phyloP scores from a whole-genome alignment of 495 filamentous ascomycete species.

The Trichocladium uniseriatum region DNA sequence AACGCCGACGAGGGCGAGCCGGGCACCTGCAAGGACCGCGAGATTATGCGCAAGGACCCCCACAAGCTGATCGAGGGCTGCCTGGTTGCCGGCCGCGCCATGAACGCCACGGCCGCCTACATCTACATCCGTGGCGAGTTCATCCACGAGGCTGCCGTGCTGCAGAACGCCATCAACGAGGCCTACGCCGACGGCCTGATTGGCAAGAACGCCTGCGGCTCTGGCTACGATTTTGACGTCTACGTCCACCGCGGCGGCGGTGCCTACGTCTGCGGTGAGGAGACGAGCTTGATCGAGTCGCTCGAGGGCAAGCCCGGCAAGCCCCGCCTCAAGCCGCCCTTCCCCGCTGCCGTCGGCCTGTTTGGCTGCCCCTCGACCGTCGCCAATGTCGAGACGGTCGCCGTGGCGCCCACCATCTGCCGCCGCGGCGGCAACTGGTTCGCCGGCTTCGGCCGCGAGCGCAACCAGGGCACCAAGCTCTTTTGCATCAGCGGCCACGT shows the following conservation, averaged over 20 bases:
- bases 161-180: conserved; percentile 94
- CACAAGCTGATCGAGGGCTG: conserved; percentile 98
- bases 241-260: conserved; percentile 95
- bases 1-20: conserved; percentile 99
- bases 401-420: conserved; percentile 92
- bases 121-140: conserved; percentile 99
- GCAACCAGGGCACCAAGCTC: conserved; percentile 93
- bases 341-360: conserved; percentile 92
- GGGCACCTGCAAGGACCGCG: conserved; percentile 97
- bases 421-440: conserved; percentile 91
- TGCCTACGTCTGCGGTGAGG: conserved; percentile 95
- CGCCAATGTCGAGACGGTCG: conserved; percentile 94
- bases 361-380: conserved; percentile 98
- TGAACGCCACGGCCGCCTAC: conserved; percentile 97
- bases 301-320: conserved; percentile 98
- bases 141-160: conserved; percentile 88
- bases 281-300: conserved; percentile 95
- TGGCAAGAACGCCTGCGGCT: conserved; percentile 94
- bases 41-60: conserved; percentile 99
- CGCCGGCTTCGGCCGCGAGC: conserved; percentile 81
- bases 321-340: conserved; percentile 94
- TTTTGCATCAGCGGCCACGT: conserved; percentile 98
- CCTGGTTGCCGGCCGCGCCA: conserved; percentile 88
- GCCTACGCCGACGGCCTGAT: conserved; percentile 88
- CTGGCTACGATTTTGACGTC: conserved; percentile 96